Evolutionary conservation across 2,329 filamentous ascomycete species (phyloP).

Genomic region (Aspergillus sp.): DNA sequence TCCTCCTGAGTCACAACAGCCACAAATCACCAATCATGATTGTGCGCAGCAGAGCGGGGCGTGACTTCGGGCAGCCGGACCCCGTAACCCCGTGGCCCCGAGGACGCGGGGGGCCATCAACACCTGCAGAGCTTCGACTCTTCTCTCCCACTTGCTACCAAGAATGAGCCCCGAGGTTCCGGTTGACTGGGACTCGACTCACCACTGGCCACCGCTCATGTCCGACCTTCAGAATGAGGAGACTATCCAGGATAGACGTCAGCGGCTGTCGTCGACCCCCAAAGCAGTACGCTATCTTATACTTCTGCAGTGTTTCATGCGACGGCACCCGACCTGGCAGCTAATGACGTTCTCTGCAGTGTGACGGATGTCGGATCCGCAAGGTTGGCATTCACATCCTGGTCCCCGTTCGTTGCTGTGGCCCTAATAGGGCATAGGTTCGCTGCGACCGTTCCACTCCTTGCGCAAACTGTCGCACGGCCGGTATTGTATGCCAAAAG

Average conservation of each 20-base stretch:
- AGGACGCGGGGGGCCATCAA: background rate
- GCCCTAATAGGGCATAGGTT: constrained; percentile 7
- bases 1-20: too few relatives aligned
- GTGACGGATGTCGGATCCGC: constrained; percentile 22
- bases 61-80: background rate
- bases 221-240: constrained; percentile 1
- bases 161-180: too few relatives aligned
- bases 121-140: too few relatives aligned
- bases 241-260: constrained; percentile 16
- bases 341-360: constrained; percentile 8
- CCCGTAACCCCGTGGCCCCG: background rate
- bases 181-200: too few relatives aligned
- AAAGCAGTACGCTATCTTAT: constrained; percentile 16
- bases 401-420: background rate
- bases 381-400: constrained; percentile 13
- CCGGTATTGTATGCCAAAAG: constrained; percentile 16
- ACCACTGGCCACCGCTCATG: background rate
- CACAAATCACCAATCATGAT: too few relatives aligned
- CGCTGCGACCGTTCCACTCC: constrained; percentile 20
- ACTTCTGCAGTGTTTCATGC: background rate
- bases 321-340: background rate
- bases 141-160: too few relatives aligned
- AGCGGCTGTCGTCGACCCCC: constrained; percentile 17
- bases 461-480: constrained; percentile 19
- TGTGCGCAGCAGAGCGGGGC: background rate